phyloP scores from a whole-genome alignment of 169 alveolate species.

The Plasmodium cynomolgi region DNA sequence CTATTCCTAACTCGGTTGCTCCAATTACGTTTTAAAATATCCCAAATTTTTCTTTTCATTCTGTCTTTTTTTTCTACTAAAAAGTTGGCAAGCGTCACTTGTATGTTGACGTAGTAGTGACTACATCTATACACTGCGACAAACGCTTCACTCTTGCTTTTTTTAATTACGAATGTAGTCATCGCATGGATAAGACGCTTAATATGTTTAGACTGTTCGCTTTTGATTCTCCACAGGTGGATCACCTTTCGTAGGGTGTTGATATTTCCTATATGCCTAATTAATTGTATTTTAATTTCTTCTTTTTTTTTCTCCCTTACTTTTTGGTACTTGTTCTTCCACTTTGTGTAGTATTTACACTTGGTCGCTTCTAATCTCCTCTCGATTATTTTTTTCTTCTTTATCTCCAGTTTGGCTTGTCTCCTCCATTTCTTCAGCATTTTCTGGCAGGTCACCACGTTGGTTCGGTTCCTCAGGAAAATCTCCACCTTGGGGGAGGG shows the following conservation, averaged over 20 bases:
- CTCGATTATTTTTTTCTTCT: background rate
- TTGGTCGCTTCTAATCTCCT: background rate
- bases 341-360: constrained; percentile 10
- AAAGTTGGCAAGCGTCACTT: constrained; percentile 12
- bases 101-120: background rate
- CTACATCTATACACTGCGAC: background rate
- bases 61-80: constrained; percentile 36
- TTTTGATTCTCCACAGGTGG: constrained; percentile 18
- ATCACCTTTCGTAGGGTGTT: background rate
- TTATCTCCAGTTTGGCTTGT: background rate
- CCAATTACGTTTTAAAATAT: constrained; percentile 22
- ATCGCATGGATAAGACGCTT: constrained; percentile 20
- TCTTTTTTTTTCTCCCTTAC: constrained; percentile 36
- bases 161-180: background rate
- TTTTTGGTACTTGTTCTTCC: constrained; percentile 24
- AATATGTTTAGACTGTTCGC: background rate
- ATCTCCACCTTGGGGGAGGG: constrained; percentile 2
- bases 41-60: constrained; percentile 30
- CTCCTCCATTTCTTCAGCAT: constrained; percentile 22
- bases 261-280: constrained; percentile 42
- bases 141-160: constrained; percentile 7
- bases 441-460: constrained; percentile 17
- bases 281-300: background rate
- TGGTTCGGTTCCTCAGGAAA: constrained; percentile 16
- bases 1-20: constrained; percentile 10